phyloP scores from a whole-genome alignment of 768 basidiomycete species.

The Boletales sp. region DNA sequence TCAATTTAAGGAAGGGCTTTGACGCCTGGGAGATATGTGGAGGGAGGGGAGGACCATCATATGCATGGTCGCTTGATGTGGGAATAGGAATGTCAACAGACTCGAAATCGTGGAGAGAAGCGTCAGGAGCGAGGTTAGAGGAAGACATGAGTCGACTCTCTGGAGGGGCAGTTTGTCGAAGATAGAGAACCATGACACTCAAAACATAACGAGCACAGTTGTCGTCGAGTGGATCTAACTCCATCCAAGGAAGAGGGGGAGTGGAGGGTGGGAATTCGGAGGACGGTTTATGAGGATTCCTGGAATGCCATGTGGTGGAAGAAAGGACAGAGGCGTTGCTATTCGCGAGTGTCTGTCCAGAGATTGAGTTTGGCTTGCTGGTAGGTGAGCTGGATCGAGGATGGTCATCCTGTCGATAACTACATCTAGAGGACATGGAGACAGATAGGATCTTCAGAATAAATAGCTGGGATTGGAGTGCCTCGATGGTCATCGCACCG shows the following conservation, averaged over 20 bases:
- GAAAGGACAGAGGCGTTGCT: constrained; percentile 37
- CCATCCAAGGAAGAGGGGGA: constrained; percentile 46
- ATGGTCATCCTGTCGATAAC: constrained; percentile 37
- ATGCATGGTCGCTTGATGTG: constrained; percentile 17
- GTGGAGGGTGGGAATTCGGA: constrained; percentile 36
- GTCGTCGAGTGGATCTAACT: constrained; percentile 76
- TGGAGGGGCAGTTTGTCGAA: constrained; percentile 62
- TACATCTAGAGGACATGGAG: constrained; percentile 78
- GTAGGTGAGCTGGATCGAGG: constrained; percentile 40
- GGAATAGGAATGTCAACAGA: constrained; percentile 41
- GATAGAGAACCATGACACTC: constrained; percentile 78
- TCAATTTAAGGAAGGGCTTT: constrained; percentile 30
- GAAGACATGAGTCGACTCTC: constrained; percentile 58
- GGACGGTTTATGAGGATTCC: constrained; percentile 36
- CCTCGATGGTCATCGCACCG: constrained; percentile 58
- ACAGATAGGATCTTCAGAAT: constrained; percentile 77
- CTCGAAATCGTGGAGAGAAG: constrained; percentile 71
- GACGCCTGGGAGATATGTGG: constrained; percentile 38
- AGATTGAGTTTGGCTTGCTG: constrained; percentile 34
- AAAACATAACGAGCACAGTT: constrained; percentile 76
- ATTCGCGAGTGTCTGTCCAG: constrained; percentile 25
- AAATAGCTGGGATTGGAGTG: constrained; percentile 84
- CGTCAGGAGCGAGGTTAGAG: constrained; percentile 57
- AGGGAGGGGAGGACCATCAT: constrained; percentile 30
- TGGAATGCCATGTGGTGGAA: constrained; percentile 19